Evolutionary conservation across 2,329 filamentous ascomycete genomes (phyloP).

Genomic region (Herpomyces periplanetae): DNA sequence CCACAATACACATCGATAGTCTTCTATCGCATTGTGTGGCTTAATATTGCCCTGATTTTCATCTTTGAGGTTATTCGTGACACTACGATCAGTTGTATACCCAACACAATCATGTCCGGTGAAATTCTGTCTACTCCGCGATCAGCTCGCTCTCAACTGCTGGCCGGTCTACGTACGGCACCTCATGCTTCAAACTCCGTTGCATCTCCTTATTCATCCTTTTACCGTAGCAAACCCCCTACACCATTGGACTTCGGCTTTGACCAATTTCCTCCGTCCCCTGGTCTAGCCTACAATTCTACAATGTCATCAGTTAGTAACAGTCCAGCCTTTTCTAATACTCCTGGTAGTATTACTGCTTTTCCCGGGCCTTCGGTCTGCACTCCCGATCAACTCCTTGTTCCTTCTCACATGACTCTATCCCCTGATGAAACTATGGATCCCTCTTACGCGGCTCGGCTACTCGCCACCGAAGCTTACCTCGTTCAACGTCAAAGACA

Average conservation of each 20-base stretch:
- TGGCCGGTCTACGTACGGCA: conserved; percentile 66
- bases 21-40: too few relatives aligned
- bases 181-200: conserved; percentile 48
- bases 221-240: too few relatives aligned
- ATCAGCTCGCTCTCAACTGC: conserved; percentile 69
- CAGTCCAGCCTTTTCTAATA: conserved; percentile 10
- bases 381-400: conserved; percentile 44
- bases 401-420: conserved; percentile 40
- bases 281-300: conserved; percentile 4
- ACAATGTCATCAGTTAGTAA: conserved; percentile 7
- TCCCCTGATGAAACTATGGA: conserved; percentile 31
- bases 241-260: too few relatives aligned
- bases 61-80: too few relatives aligned
- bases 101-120: too few relatives aligned
- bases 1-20: too few relatives aligned
- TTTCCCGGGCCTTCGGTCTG: conserved; percentile 10
- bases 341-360: conserved; percentile 12
- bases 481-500: conserved; percentile 78
- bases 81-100: too few relatives aligned
- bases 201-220: conserved; percentile 20
- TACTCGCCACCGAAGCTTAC: conserved; percentile 65
- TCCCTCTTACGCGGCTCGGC: conserved; percentile 44
- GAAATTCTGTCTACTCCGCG: conserved; percentile 67
- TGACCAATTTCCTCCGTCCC: too few relatives aligned
- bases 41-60: too few relatives aligned